These are phyloP conservation scores for Inonotus obliquus DNA, from an alignment of 1,284 basidiomycete genomes.

Conservation along the genomic window DNA sequence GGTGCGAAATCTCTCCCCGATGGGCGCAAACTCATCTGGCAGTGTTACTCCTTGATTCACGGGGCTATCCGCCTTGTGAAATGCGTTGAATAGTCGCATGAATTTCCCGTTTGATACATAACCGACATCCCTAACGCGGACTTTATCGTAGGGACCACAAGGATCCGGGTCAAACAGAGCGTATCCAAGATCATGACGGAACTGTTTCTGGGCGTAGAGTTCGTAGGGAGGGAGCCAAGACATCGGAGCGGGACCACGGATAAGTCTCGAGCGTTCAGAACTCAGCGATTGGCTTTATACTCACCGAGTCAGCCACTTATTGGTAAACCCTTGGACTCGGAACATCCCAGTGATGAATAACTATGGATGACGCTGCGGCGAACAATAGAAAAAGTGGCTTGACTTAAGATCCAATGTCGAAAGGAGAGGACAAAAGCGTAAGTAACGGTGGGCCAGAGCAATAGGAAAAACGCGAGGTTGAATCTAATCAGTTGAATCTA, in stretches of 20 bases:
- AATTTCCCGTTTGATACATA: slow-evolving; percentile 4
- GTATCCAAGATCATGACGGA: neutral
- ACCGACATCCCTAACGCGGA: slow-evolving; percentile 6
- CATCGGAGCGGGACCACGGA: neutral
- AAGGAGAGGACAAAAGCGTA: too few species aligned
- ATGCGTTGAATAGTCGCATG: slow-evolving; percentile 1
- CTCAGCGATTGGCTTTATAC: too few species aligned
- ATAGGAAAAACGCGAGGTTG: too few species aligned
- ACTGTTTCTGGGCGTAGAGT: neutral
- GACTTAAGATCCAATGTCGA: too few species aligned
- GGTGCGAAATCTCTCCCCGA: neutral
- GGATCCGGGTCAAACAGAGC: slow-evolving; percentile 3
- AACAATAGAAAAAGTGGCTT: too few species aligned
- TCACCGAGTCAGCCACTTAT: too few species aligned
- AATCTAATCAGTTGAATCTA: too few species aligned
- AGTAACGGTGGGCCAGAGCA: too few species aligned
- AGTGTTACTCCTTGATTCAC: neutral
- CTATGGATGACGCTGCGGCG: too few species aligned
- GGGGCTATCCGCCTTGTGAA: neutral
- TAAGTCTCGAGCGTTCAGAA: too few species aligned
- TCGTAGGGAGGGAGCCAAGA: neutral
- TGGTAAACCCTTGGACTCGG: too few species aligned
- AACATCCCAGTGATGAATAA: too few species aligned
- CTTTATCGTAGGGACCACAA: neutral
- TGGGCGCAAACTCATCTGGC: neutral